Evolutionary conservation across 2,329 filamentous ascomycete species (phyloP), one percentile per base, ranked within the genome.

Genomic region (Fusarium tjaetaba): DNA sequence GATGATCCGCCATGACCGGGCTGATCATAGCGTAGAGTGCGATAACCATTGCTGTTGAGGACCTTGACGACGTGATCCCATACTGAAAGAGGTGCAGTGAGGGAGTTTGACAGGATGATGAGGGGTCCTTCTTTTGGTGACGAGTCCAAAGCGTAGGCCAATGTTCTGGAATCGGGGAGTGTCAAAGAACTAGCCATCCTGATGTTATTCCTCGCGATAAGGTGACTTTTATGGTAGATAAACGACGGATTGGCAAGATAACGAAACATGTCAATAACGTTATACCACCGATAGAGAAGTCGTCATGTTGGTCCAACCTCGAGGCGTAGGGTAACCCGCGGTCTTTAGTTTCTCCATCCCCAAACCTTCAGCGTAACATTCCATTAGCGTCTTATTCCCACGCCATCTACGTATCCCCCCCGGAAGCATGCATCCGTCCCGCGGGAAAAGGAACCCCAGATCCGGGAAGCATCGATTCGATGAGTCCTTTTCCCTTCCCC

Each of bases 1-100:
- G 77, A 77, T 4, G 84, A 86, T 20, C 58, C 66, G 43, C 84
- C 84, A 63, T 86, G 85, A 41, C 84, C 84, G 0, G 84, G 83
- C 45, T 83, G 82, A 66, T 86, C 82, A 69, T 84, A 86, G 41
- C 83, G 81, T 20, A 86, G 76, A 24, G 82, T 81, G n/a, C 80
- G 80, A 70, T 82, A 85, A 26, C 82, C 83, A 39, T 76, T 73
- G 3, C 70, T 65, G 49, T 80, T 78, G 49, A 86, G 75, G 15
- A 75, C 59, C 18, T 78, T 72, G 42, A 84, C 80, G 14, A 85
- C 79, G 43, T 76, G 79, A 62, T 86, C 84, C 84, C 84, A 86
- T 8, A 80, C 73, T 6, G 71, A 62, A 45, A 81, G 76, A 16
- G 82, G 79, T 15, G 83, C 77, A 61, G 79, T 77, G 22, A 86